These are phyloP conservation scores for Colletotrichum paranaense DNA, from an alignment of 2,329 filamentous ascomycete species.

Conservation along the genomic window DNA sequence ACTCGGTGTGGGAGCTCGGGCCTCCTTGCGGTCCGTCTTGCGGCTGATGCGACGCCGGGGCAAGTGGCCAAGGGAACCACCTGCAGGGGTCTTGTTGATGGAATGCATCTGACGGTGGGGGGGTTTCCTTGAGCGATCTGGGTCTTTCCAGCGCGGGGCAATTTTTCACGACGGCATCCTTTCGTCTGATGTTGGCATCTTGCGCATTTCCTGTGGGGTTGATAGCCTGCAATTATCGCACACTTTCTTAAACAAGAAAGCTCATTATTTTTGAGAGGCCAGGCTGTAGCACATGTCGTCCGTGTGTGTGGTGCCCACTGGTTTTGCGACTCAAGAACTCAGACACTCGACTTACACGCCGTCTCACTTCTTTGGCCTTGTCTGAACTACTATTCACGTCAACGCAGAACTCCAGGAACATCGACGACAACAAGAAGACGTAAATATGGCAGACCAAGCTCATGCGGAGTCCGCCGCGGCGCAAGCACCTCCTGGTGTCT, in stretches of 20 bases:
- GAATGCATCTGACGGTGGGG: conserved; percentile 11
- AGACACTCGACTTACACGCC: conserved; percentile 5
- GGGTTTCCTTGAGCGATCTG: conserved; percentile 18
- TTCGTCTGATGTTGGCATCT: conserved; percentile 18
- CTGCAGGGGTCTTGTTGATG: conserved; percentile 23
- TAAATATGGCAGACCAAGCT: conserved; percentile 4
- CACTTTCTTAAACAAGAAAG: neutral
- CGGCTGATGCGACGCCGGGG: conserved; percentile 27
- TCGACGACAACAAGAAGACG: neutral
- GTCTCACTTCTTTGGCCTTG: neutral
- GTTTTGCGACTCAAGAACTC: too few relatives aligned
- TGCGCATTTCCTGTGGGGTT: neutral
- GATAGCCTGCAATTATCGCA: neutral
- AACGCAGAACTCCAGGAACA: neutral
- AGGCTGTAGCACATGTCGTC: neutral
- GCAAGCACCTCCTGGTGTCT: neutral
- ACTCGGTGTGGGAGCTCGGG: conserved; percentile 24
- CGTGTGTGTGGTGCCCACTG: neutral
- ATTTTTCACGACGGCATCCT: conserved; percentile 28
- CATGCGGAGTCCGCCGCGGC: neutral
- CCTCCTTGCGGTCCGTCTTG: neutral
- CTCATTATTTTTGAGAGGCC: neutral
- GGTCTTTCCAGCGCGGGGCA: conserved; percentile 30
- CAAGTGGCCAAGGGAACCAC: conserved; percentile 3
- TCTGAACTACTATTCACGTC: neutral